Conservation (phyloP, 148 eudicot species). For the Arbutus unedo region DNA sequence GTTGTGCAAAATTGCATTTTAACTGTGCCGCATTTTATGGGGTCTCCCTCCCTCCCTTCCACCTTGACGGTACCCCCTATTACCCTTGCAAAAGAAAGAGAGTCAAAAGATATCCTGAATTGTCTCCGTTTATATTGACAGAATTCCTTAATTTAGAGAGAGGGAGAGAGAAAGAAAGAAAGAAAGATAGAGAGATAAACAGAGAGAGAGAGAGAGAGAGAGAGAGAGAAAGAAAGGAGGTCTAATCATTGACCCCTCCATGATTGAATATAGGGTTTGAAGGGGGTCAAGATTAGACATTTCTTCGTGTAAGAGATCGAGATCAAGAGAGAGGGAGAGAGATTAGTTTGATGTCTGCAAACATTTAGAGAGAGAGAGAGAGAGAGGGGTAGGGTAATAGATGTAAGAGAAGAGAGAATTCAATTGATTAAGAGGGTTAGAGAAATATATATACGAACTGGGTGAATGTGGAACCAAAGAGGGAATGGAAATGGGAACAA, state of each 20-base stretch:
- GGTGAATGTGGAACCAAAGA: constrained; percentile 7
- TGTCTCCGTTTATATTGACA: background rate
- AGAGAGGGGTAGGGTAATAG: background rate
- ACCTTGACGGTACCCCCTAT: background rate
- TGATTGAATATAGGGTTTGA: background rate
- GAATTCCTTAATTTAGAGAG: background rate
- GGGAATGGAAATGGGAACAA: constrained; percentile 19
- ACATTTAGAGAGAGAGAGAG: background rate
- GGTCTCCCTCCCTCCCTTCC: background rate
- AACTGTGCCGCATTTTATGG: background rate
- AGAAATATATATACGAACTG: background rate
- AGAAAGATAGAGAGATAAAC: background rate
- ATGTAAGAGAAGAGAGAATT: background rate
- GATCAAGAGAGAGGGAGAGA: background rate
- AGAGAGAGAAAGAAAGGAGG: background rate
- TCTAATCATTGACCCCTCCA: background rate
- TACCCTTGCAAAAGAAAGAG: background rate
- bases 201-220: background rate
- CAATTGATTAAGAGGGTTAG: background rate
- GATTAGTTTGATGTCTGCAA: background rate
- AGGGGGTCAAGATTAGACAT: background rate
- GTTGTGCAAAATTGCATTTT: no score
- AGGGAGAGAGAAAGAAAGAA: background rate
- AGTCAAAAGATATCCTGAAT: background rate
- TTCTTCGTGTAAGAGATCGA: background rate